These are phyloP conservation scores for Trichophyton benhamiae DNA, from an alignment of 2,329 filamentous ascomycete genomes.

Conservation along the genomic window DNA sequence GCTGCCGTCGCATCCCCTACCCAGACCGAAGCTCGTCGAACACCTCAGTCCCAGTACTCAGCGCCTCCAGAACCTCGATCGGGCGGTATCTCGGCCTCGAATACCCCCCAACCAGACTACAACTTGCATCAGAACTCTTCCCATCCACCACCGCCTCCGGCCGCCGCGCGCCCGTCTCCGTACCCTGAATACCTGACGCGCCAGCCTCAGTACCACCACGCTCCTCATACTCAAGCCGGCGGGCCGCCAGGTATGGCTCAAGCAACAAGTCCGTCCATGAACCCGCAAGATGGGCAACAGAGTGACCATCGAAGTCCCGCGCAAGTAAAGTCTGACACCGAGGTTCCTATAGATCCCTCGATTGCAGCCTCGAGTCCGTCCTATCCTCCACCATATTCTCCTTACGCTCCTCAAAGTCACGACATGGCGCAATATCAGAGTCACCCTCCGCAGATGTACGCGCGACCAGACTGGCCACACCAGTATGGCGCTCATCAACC, in stretches of 20 bases:
- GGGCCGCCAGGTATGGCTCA: constrained; percentile 90
- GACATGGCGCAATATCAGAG: constrained; percentile 65
- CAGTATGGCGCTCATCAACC: constrained; percentile 36
- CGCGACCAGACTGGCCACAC: constrained; percentile 36
- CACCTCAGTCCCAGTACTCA: constrained; percentile 52
- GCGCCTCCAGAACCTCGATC: constrained; percentile 68
- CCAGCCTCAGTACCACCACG: constrained; percentile 58
- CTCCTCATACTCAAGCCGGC: constrained; percentile 57
- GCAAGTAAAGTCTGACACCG: constrained; percentile 83
- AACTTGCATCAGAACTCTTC: constrained; percentile 57
- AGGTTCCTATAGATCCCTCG: constrained; percentile 98
- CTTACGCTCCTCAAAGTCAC: constrained; percentile 66
- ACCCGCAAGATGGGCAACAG: constrained; percentile 64
- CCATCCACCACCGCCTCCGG: constrained; percentile 44
- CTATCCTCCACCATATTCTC: constrained; percentile 76
- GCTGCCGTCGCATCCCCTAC: constrained; percentile 19
- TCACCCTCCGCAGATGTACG: constrained; percentile 38
- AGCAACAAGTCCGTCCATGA: constrained; percentile 89
- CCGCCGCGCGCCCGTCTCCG: constrained; percentile 12
- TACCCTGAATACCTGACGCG: constrained; percentile 83
- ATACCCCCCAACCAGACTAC: constrained; percentile 84
- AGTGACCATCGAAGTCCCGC: constrained; percentile 57
- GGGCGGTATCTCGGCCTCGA: constrained; percentile 59
- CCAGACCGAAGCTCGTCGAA: constrained; percentile 28
- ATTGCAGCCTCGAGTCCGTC: constrained; percentile 88